Conservation (phyloP, 306 rosid genomes). For the Pueraria montana region DNA sequence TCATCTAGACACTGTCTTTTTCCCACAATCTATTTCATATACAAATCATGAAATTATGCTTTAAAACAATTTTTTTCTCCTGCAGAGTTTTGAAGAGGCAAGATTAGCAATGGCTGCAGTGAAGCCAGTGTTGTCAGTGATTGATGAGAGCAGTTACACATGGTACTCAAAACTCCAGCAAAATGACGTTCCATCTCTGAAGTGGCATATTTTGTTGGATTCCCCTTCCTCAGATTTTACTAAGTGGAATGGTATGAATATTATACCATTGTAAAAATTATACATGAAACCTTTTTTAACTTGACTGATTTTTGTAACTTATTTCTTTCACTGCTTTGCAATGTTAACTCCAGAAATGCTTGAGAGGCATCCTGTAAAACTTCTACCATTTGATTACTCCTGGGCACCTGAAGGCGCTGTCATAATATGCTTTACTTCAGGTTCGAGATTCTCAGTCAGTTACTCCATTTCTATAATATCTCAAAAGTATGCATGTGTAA, state of each 20-base stretch:
- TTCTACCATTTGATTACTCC: conserved; percentile 55
- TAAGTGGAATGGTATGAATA: conserved; percentile 57
- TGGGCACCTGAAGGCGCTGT: conserved; percentile 78
- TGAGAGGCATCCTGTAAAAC: conserved; percentile 54
- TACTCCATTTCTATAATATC: background rate
- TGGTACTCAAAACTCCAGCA: conserved; percentile 70
- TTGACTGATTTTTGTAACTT: conserved; percentile 31
- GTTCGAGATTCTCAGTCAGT: conserved; percentile 52
- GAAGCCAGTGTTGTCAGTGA: conserved; percentile 79
- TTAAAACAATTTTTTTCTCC: conserved; percentile 17
- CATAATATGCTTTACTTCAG: conserved; percentile 92
- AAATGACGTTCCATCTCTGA: conserved; percentile 65
- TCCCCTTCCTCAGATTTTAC: conserved; percentile 54
- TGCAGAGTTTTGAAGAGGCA: conserved; percentile 82
- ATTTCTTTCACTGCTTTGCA: conserved; percentile 47
- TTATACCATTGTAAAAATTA: conserved; percentile 4
- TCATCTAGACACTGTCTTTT: background rate
- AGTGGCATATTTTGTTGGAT: conserved; percentile 72
- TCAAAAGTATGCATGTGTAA: background rate
- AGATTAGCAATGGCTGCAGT: conserved; percentile 68
- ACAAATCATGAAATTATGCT: conserved; percentile 20
- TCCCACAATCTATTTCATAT: background rate
- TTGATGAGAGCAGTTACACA: conserved; percentile 66
- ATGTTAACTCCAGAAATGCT: conserved; percentile 66
- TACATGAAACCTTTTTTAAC: background rate